Conservation (phyloP, 208 protist species). For the Novymonas esmeraldas region DNA sequence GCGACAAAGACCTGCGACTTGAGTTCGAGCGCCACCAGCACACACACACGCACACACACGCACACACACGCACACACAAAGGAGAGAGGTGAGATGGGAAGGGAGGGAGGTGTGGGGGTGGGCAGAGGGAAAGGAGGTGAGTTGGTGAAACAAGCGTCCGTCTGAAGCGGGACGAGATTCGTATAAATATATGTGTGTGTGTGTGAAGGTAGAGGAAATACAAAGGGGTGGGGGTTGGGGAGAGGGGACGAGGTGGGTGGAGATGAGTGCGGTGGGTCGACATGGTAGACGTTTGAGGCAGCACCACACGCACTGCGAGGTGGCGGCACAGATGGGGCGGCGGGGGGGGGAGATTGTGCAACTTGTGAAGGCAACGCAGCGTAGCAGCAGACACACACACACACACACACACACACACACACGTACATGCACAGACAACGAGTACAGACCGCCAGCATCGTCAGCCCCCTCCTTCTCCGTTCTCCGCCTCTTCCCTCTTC, state of each 20-base stretch:
- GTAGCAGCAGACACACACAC: not conserved
- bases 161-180: no score
- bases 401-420: not conserved
- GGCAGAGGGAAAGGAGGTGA: not conserved
- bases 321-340: not conserved
- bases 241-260: no score
- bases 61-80: not conserved
- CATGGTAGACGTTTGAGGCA: no score
- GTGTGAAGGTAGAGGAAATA: not conserved
- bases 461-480: not conserved
- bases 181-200: no score
- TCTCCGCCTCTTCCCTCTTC: not conserved
- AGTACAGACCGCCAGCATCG: not conserved
- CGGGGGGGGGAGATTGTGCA: not conserved
- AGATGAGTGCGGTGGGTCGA: no score
- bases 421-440: not conserved
- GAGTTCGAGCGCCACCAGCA: no score
- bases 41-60: not conserved
- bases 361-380: not conserved
- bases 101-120: not conserved
- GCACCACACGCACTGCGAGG: no score
- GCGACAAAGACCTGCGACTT: not conserved
- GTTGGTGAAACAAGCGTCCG: not conserved
- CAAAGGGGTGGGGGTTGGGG: not conserved
- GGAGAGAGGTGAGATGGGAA: not conserved